phyloP scores from a whole-genome alignment of 345 rosid genomes.

The Corymbia maculata region DNA sequence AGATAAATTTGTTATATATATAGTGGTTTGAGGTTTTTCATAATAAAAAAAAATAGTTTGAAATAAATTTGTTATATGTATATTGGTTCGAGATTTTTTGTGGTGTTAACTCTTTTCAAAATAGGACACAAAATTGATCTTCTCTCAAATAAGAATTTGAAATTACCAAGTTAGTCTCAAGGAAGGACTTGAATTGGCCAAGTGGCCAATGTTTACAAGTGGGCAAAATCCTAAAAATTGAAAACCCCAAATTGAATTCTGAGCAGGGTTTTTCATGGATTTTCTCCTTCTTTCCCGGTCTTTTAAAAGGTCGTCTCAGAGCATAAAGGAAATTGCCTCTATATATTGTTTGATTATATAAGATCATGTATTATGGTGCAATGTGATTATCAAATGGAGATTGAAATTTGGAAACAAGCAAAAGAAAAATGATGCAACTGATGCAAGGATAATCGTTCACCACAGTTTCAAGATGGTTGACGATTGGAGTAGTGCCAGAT shows the following conservation, averaged over 20 bases:
- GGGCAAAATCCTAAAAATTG: not conserved
- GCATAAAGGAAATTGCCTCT: not conserved
- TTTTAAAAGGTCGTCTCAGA: not conserved
- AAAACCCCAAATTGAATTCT: not conserved
- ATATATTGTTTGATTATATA: not conserved
- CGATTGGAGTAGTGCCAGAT: not conserved
- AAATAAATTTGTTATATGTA: too few relatives aligned
- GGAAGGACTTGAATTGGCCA: too few relatives aligned
- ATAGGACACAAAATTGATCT: too few relatives aligned
- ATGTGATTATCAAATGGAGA: not conserved
- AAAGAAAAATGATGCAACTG: not conserved
- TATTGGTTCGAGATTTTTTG: too few relatives aligned
- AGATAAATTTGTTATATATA: too few relatives aligned
- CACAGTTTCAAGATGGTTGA: not conserved
- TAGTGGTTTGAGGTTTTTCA: too few relatives aligned
- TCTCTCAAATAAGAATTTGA: too few relatives aligned
- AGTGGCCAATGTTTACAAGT: not conserved
- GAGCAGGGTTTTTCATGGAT: not conserved
- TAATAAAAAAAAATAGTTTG: too few relatives aligned
- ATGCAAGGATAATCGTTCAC: not conserved
- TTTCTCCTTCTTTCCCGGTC: not conserved
- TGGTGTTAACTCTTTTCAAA: too few relatives aligned
- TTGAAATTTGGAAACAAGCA: too few relatives aligned
- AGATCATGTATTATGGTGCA: not conserved
- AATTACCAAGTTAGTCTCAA: too few relatives aligned